Evolutionary conservation across 495 filamentous ascomycete genomes (phyloP).

Genomic region (Tetracladium setigerum): DNA sequence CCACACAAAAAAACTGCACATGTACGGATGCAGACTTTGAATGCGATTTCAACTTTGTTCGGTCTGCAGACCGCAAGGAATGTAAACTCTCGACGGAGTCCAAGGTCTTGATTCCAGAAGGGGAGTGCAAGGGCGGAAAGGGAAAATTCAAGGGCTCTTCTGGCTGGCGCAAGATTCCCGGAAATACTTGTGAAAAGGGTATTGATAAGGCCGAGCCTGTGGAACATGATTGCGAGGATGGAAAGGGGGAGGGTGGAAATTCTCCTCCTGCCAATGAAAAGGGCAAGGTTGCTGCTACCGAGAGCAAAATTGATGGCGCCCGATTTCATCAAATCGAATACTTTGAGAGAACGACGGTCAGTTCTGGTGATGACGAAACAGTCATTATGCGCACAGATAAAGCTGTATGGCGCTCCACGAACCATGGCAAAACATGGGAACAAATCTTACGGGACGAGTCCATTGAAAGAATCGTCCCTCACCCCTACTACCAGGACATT

Average conservation of each 20-base stretch:
- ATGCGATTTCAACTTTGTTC: slow-evolving; percentile 84
- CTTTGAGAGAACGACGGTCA: slow-evolving; percentile 68
- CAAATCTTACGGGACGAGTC: slow-evolving; percentile 47
- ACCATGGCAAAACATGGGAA: slow-evolving; percentile 82
- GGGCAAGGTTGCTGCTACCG: slow-evolving; percentile 51
- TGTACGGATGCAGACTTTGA: slow-evolving; percentile 84
- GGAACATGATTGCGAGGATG: slow-evolving; percentile 46
- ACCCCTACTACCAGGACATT: slow-evolving; percentile 69
- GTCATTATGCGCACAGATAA: slow-evolving; percentile 69
- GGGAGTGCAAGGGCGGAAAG: slow-evolving; percentile 55
- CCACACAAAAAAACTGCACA: slow-evolving; percentile 60
- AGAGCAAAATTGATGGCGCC: slow-evolving; percentile 49
- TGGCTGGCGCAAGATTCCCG: slow-evolving; percentile 87
- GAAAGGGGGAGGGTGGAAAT: slow-evolving; percentile 17
- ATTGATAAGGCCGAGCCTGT: slow-evolving; percentile 52
- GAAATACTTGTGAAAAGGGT: slow-evolving; percentile 68
- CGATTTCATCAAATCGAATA: slow-evolving; percentile 63
- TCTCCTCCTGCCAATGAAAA: slow-evolving; percentile 31
- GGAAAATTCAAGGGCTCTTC: slow-evolving; percentile 76
- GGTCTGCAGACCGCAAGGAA: slow-evolving; percentile 41
- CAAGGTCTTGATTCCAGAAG: slow-evolving; percentile 38
- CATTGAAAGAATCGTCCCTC: slow-evolving; percentile 61
- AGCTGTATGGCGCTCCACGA: slow-evolving; percentile 59
- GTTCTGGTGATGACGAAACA: slow-evolving; percentile 64
- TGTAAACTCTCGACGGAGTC: slow-evolving; percentile 44